Percentiles rank a stretch among this genome's conserved stretches.
These are phyloP conservation scores for Dothistroma pini DNA, from an alignment of 2,329 filamentous ascomycete genomes.

Conservation along the genomic window DNA sequence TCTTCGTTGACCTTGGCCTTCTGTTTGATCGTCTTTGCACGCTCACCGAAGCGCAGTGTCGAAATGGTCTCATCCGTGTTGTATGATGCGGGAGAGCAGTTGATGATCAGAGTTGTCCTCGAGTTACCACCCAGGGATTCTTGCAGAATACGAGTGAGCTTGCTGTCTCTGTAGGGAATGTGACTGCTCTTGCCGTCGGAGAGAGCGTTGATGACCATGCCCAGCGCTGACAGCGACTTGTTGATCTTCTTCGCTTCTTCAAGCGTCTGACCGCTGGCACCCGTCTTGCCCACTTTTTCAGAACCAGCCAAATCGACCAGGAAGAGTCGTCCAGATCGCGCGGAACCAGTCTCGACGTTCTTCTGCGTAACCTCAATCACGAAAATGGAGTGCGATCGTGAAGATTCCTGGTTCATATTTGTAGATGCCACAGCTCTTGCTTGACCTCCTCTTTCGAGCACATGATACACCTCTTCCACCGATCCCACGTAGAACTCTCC, in stretches of 20 bases:
- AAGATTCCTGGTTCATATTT: conserved; percentile 99
- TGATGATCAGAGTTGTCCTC: conserved; percentile 96
- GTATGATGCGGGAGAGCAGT: conserved; percentile 98
- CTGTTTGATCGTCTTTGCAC: conserved; percentile 99
- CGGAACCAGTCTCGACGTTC: conserved; percentile 92
- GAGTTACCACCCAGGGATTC: conserved; percentile 97
- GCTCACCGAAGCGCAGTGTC: conserved; percentile 89
- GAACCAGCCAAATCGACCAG: conserved; percentile 97
- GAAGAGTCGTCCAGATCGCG: conserved; percentile 95
- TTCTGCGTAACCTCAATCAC: conserved; percentile 97
- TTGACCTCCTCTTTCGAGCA: conserved; percentile 88
- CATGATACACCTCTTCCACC: conserved; percentile 93
- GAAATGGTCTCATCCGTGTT: conserved; percentile 93
- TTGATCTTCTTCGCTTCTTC: conserved; percentile 99
- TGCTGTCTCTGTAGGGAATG: conserved; percentile 95
- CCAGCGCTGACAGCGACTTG: conserved; percentile 95
- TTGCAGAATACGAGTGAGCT: conserved; percentile 94
- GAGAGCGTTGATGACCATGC: conserved; percentile 98
- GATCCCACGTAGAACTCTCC: conserved; percentile 94
- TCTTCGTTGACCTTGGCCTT: conserved; percentile 99
- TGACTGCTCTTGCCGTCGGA: conserved; percentile 97
- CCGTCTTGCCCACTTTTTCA: conserved; percentile 98
- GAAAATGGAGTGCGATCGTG: conserved; percentile 96
- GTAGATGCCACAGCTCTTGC: conserved; percentile 90
- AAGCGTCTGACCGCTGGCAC: conserved; percentile 91